Percentiles rank a stretch among this genome's conserved stretches.
These are phyloP conservation scores for Mortierella sp. DNA, from an alignment of 371 early-diverging fungal species.

Conservation along the genomic window DNA sequence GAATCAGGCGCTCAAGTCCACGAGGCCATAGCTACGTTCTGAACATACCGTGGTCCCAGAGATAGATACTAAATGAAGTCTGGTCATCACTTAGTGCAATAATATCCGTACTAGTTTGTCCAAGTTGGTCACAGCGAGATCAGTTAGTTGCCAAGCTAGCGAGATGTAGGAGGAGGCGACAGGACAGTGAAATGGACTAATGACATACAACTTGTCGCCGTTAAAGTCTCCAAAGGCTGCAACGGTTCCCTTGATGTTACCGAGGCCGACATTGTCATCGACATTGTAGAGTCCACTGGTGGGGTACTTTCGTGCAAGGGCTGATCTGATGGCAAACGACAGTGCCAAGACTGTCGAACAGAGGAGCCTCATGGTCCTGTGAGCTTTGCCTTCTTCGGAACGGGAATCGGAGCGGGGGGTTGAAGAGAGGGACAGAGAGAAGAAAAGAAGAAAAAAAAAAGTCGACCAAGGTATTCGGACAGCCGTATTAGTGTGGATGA, in stretches of 20 bases:
- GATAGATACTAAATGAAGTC: slow-evolving; percentile 67
- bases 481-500: no score
- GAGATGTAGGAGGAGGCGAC: no score
- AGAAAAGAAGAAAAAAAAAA: neutral
- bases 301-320: slow-evolving; percentile 39
- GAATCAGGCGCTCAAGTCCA: neutral
- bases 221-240: slow-evolving; percentile 90
- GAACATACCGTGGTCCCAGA: slow-evolving; percentile 68
- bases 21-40: neutral
- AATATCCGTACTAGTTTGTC: slow-evolving; percentile 74
- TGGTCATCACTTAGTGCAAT: slow-evolving; percentile 76
- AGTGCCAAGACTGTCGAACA: slow-evolving; percentile 33
- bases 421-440: neutral
- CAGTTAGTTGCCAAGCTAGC: no score
- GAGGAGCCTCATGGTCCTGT: slow-evolving; percentile 20
- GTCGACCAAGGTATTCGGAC: no score
- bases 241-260: slow-evolving; percentile 73
- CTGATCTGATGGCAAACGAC: slow-evolving; percentile 12
- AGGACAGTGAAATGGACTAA: neutral
- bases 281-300: slow-evolving; percentile 57
- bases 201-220: slow-evolving; percentile 78
- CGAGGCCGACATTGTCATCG: slow-evolving; percentile 64
- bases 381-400: neutral
- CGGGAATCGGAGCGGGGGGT: neutral
- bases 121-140: neutral